Conservation (phyloP, 1,284 basidiomycete genomes). For the Moniliella sp. region DNA sequence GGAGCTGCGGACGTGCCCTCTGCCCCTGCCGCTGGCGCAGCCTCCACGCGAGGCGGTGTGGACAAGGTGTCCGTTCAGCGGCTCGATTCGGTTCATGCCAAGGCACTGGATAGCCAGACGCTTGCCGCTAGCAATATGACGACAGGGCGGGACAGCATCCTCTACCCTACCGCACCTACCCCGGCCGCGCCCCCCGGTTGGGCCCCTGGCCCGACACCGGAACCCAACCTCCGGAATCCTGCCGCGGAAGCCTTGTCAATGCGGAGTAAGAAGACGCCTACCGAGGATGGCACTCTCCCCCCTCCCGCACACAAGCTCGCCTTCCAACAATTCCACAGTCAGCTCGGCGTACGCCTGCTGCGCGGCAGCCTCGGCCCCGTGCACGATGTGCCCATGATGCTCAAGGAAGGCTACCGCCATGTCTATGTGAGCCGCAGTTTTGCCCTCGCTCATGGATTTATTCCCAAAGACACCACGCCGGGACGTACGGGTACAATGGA, state of each 20-base stretch:
- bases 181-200: too few relatives aligned
- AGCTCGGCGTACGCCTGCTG: conserved; percentile 65
- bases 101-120: neutral
- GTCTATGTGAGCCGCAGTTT: conserved; percentile 88
- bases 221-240: too few relatives aligned
- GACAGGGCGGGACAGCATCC: conserved; percentile 28
- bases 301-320: conserved; percentile 25
- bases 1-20: too few relatives aligned
- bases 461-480: conserved; percentile 52
- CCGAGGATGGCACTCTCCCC: conserved; percentile 8
- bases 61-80: conserved; percentile 12
- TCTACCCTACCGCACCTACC: conserved; percentile 29
- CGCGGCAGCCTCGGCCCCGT: conserved; percentile 74
- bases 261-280: conserved; percentile 22
- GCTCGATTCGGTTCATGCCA: conserved; percentile 11
- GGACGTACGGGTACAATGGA: conserved; percentile 57
- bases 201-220: too few relatives aligned
- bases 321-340: conserved; percentile 29
- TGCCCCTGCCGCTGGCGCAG: too few relatives aligned
- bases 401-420: conserved; percentile 72
- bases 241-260: too few relatives aligned
- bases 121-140: conserved; percentile 6
- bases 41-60: conserved; percentile 3
- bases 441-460: conserved; percentile 66
- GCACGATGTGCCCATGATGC: conserved; percentile 51